Conservation (phyloP, 2,329 filamentous ascomycete genomes). For the Mariannaea sp. region DNA sequence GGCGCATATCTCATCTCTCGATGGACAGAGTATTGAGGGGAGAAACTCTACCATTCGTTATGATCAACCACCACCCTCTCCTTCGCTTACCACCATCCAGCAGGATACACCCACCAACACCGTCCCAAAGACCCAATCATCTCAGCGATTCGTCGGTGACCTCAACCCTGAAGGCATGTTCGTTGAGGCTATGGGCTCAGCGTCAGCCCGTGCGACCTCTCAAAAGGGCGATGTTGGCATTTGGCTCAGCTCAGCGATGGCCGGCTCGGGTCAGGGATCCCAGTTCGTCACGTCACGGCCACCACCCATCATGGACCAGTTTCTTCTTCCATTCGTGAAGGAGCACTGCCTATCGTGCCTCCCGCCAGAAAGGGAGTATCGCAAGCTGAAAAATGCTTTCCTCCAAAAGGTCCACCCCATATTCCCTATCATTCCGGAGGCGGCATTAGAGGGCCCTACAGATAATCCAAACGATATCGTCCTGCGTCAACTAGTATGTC, state of each 20-base stretch:
- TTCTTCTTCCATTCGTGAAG: slow-evolving; percentile 49
- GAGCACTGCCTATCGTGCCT: slow-evolving; percentile 54
- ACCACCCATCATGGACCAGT: slow-evolving; percentile 47
- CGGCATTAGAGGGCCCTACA: slow-evolving; percentile 38
- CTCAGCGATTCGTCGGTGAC: slow-evolving; percentile 60
- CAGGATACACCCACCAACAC: slow-evolving; percentile 27
- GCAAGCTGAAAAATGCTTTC: slow-evolving; percentile 52
- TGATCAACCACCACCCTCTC: slow-evolving; percentile 14
- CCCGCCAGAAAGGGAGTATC: slow-evolving; percentile 54
- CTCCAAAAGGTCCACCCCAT: slow-evolving; percentile 59
- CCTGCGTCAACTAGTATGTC: slow-evolving; percentile 58
- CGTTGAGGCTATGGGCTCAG: slow-evolving; percentile 54
- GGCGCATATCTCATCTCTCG: slow-evolving; percentile 5
- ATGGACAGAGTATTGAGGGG: slow-evolving; percentile 16
- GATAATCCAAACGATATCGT: slow-evolving; percentile 48
- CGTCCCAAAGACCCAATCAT: slow-evolving; percentile 37
- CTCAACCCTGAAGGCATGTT: slow-evolving; percentile 65
- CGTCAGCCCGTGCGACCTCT: slow-evolving; percentile 42
- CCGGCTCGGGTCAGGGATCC: slow-evolving; percentile 36
- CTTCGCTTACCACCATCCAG: slow-evolving; percentile 12
- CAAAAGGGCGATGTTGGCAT: slow-evolving; percentile 60
- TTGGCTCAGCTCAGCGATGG: slow-evolving; percentile 51
- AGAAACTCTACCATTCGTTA: slow-evolving; percentile 21
- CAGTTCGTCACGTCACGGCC: slow-evolving; percentile 47
- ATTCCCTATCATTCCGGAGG: slow-evolving; percentile 55